Conservation (phyloP, 2,329 filamentous ascomycete species). For the Sarocladium oryzae region DNA sequence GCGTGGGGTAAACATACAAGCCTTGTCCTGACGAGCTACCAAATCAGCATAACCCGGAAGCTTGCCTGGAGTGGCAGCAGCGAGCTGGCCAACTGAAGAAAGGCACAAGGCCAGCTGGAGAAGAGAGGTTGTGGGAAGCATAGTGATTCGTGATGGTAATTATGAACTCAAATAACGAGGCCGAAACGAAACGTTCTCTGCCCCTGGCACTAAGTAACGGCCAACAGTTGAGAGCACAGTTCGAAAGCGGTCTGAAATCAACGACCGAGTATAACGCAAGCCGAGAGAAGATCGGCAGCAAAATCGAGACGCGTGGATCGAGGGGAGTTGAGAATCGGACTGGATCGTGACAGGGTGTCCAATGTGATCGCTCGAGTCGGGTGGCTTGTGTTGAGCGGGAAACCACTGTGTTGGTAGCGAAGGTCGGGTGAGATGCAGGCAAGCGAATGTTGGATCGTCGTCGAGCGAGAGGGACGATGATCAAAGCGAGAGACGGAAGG, state of each 20-base stretch:
- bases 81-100: constrained; percentile 41
- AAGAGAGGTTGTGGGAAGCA: constrained; percentile 43
- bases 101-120: constrained; percentile 45
- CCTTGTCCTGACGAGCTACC: constrained; percentile 40
- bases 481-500: constrained; percentile 13
- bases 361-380: too few relatives aligned
- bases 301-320: neutral
- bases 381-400: too few relatives aligned
- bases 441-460: constrained; percentile 8
- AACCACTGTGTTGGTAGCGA: neutral
- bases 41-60: constrained; percentile 47
- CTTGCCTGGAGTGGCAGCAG: constrained; percentile 51
- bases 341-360: too few relatives aligned
- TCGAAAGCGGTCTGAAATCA: neutral
- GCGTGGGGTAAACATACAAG: constrained; percentile 15
- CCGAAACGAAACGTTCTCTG: neutral
- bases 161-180: neutral
- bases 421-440: neutral
- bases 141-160: constrained; percentile 21
- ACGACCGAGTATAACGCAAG: neutral
- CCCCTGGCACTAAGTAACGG: neutral
- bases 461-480: constrained; percentile 6
- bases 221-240: neutral
- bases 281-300: too few relatives aligned
- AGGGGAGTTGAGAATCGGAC: too few relatives aligned